phyloP scores from a whole-genome alignment of 179 eudicot species.

The Patellifolia procumbens region DNA sequence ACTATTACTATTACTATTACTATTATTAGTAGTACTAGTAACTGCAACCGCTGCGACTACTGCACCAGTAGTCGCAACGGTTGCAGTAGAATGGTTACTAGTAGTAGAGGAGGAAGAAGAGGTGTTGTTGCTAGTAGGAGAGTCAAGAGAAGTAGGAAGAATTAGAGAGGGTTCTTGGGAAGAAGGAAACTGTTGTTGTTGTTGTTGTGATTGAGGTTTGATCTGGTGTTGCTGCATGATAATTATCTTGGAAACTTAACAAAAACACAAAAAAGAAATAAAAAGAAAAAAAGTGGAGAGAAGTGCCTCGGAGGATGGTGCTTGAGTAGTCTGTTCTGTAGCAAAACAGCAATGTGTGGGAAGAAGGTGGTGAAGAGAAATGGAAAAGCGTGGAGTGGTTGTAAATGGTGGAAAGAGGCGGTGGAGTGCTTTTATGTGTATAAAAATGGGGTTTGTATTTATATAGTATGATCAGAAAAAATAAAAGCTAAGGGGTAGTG shows the following conservation, averaged over 20 bases:
- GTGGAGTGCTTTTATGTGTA: slow-evolving; percentile 30
- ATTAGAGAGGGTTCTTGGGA: background rate
- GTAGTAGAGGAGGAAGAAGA: slow-evolving; percentile 5
- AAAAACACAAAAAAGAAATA: slow-evolving; percentile 3
- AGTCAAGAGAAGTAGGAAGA: slow-evolving; percentile 12
- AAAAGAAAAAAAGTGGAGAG: background rate
- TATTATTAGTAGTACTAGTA: background rate
- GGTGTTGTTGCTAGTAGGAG: slow-evolving; percentile 18
- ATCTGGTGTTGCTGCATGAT: slow-evolving; percentile 30
- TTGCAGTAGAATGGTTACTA: background rate
- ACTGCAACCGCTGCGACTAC: too few relatives aligned
- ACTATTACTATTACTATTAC: background rate
- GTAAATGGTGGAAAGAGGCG: slow-evolving; percentile 63
- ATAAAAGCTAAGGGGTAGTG: background rate
- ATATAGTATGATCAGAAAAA: background rate
- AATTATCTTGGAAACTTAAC: slow-evolving; percentile 16
- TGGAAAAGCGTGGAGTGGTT: slow-evolving; percentile 29
- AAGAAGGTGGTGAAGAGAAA: slow-evolving; percentile 14
- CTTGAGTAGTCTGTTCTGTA: slow-evolving; percentile 1
- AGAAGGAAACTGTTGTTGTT: background rate
- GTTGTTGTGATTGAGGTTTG: slow-evolving; percentile 25
- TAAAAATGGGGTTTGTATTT: background rate
- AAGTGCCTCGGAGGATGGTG: slow-evolving; percentile 21
- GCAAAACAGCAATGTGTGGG: background rate
- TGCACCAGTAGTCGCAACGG: slow-evolving; percentile 7